Evolutionary conservation across 352 stramenopile genomes (phyloP), one percentile per base, ranked within the genome.

Genomic region (Phytophthora constricta): DNA sequence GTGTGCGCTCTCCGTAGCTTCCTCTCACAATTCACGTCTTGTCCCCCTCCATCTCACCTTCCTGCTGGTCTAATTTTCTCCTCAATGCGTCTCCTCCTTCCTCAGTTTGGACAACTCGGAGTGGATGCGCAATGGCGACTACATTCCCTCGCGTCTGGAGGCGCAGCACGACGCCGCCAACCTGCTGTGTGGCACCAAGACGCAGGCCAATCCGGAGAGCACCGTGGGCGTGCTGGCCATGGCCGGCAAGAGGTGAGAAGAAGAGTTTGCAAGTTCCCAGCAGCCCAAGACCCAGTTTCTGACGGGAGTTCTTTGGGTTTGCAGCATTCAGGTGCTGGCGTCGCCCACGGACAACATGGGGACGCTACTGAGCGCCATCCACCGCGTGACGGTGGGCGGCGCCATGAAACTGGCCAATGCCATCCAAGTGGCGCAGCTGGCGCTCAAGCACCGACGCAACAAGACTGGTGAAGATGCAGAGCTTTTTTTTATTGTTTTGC

Each of bases 101-200:
- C 51, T 16, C 10, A 95, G 87, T 61, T 65, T 99, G 70, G 97
- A 99, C 80, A 99, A 98, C 75, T 99, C 95, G 64, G 96, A 99
- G 78, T 98, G 91, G 86, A 99, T 99, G 97, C 92, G 98, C 43
- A 99, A 99, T 81, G 98, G 98, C 42, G 98, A 99, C 81, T 99
- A 99, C 87, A 93, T 98, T 67, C 97, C 97, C 47, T 98, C 96
- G 52, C 95, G 98, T 54, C 83, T 99, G 52, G 97, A 99, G 69
- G 97, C 97, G 5, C 98, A 99, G 76, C 90, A 98, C 70, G 98
- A 99, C 80, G 98, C 98, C 5, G 97, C 97, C 28, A 99, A 99
- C 70, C 72, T 99, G 43, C 80, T 99, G 25, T 98, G 97, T 56
- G 96, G 94, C 17, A 93, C 93, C 62, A 99, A 99, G 77, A 99